These are phyloP conservation scores for Simplicillium sp. DNA, from an alignment of 2,329 filamentous ascomycete species.

Conservation along the genomic window DNA sequence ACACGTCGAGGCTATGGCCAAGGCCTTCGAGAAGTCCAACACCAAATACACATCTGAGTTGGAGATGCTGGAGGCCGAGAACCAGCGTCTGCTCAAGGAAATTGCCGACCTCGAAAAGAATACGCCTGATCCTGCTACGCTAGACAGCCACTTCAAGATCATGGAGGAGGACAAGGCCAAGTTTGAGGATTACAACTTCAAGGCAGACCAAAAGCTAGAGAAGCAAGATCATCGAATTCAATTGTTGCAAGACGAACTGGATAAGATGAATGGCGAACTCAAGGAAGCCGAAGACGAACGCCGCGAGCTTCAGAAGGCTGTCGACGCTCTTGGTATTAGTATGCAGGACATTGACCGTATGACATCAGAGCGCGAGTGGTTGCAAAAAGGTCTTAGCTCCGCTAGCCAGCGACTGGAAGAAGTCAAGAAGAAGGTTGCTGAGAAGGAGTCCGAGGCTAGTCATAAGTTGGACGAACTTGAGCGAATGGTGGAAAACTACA, in stretches of 20 bases:
- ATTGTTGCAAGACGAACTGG: constrained; percentile 77
- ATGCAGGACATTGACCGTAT: constrained; percentile 99
- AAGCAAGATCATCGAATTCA: constrained; percentile 78
- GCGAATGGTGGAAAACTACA: constrained; percentile 80
- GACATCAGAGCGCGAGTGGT: constrained; percentile 86
- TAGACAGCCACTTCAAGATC: constrained; percentile 86
- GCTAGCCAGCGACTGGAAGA: constrained; percentile 73
- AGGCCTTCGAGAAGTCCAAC: constrained; percentile 77
- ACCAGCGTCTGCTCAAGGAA: constrained; percentile 69
- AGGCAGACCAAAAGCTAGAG: constrained; percentile 74
- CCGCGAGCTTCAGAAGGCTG: constrained; percentile 66
- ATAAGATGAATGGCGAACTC: constrained; percentile 66
- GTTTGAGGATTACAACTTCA: constrained; percentile 88
- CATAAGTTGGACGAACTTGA: constrained; percentile 88
- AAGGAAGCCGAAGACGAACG: constrained; percentile 77
- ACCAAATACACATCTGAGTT: constrained; percentile 78
- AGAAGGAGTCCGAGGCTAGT: constrained; percentile 83
- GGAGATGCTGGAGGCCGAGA: constrained; percentile 77
- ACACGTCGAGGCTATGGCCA: constrained; percentile 80
- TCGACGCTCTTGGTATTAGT: constrained; percentile 89
- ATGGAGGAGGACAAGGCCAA: constrained; percentile 91
- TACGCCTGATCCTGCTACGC: constrained; percentile 69
- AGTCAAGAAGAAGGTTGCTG: constrained; percentile 68
- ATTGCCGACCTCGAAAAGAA: constrained; percentile 85
- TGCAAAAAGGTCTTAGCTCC: constrained; percentile 80